Evolutionary conservation across 176 grass and related monocot species (phyloP), one percentile per base, ranked within the genome.

Genomic region (Melocanna baccifera): DNA sequence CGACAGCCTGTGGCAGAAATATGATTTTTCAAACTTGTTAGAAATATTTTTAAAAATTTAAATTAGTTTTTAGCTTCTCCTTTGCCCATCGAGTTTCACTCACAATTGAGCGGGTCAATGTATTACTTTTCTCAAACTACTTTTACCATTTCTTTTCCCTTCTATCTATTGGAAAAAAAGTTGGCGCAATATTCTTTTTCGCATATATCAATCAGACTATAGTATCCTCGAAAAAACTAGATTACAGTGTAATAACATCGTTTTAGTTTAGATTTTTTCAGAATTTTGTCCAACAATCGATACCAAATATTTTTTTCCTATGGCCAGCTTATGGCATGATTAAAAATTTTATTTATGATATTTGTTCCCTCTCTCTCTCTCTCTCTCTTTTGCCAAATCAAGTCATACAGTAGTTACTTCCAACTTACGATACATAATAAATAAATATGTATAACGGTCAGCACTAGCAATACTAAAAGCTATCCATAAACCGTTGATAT

Each of bases 401-500:
- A 75, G 67, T 16, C 57, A 55, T n/a, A 57, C 2, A 3, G 15
- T 28, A 5, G 15, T 22, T 6, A 46, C 12, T 20, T 18, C 84
- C 30, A 79, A 63, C 22, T 22, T 28, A 55, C 55, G 26, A 79
- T 19, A 1, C 23, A 32, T 19, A 4, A 19, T n/a, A 71, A 23
- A 62, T 41, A 48, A 30, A 9, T 32, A 5, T 34, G 26, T 12
- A 52, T 13, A n/a, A 55, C 15, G 5, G 64, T 77, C 43, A 73
- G 61, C 77, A n/a, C 12, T 15, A 3, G 30, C 16, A 28, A 78
- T 88, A 65, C 46, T 36, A 43, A 88, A 83, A 55, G 42, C 32
- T 83, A 88, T 72, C 55, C 25, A 14, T 5, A 2, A 20, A 30
- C 19, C 23, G 16, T 6, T 12, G 86, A 83, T 88, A 82, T 77